A percentile compares a stretch with the other conserved stretches of the same genome.
Conservation (phyloP, 306 rosid genomes). For the Malus orientalis region DNA sequence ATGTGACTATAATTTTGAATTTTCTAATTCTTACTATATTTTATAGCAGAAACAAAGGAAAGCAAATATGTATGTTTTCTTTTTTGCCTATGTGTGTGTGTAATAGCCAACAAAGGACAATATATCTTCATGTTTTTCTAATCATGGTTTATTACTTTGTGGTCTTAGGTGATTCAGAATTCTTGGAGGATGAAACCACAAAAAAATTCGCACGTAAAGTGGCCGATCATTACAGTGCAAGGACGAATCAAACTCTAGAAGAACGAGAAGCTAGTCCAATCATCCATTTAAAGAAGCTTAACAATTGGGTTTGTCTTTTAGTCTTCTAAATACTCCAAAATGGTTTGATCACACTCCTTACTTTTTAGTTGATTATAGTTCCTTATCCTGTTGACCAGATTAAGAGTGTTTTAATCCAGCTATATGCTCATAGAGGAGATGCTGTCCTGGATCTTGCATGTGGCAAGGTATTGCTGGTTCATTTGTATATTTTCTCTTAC, state of each 20-base stretch:
- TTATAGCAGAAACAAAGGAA: neutral
- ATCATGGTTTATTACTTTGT: constrained; percentile 12
- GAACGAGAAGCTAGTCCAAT: constrained; percentile 88
- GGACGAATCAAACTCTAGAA: constrained; percentile 88
- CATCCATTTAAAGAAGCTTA: constrained; percentile 84
- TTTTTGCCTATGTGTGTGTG: too few relatives aligned
- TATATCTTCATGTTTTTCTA: neutral
- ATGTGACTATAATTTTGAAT: neutral
- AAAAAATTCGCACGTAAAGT: constrained; percentile 76
- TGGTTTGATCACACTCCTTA: neutral
- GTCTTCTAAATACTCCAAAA: neutral
- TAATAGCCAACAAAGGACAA: neutral
- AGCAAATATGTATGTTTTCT: neutral
- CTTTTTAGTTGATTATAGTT: neutral
- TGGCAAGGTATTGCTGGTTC: constrained; percentile 70
- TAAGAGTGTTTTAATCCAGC: constrained; percentile 96
- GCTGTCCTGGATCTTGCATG: constrained; percentile 96
- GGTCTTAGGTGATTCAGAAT: constrained; percentile 50
- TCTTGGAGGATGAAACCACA: constrained; percentile 90
- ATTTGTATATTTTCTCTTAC: constrained; percentile 1
- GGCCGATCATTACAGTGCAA: constrained; percentile 88
- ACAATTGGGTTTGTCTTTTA: constrained; percentile 64
- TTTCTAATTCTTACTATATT: neutral
- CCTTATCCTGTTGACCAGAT: constrained; percentile 44
- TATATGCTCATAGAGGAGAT: constrained; percentile 72